A percentile compares a stretch with the other conserved stretches of the same genome.
These are phyloP conservation scores for Leptodermis oblonga DNA, from an alignment of 257 asterid species.

Conservation along the genomic window DNA sequence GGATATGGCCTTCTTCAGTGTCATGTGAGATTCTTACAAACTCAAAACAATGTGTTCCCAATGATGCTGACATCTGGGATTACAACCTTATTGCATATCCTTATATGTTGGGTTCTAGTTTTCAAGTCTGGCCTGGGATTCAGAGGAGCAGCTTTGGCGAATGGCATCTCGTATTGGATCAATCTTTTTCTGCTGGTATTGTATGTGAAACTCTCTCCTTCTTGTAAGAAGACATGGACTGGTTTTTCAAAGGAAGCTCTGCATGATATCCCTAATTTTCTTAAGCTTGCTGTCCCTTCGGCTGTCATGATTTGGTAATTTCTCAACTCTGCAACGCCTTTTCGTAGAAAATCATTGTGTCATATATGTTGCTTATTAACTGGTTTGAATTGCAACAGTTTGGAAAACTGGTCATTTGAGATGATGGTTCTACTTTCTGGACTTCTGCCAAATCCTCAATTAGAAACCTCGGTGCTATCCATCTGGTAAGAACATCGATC, in stretches of 20 bases:
- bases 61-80: conserved; percentile 75
- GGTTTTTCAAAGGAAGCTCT: conserved; percentile 70
- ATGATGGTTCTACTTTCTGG: conserved; percentile 88
- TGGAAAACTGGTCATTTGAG: conserved; percentile 86
- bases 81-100: conserved; percentile 46
- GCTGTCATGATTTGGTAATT: conserved; percentile 78
- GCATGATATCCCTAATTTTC: conserved; percentile 36
- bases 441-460: conserved; percentile 76
- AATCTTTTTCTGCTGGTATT: conserved; percentile 44
- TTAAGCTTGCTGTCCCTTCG: conserved; percentile 78
- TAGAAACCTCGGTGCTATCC: conserved; percentile 85
- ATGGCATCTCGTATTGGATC: conserved; percentile 60
- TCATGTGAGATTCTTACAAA: conserved; percentile 69
- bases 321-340: background rate
- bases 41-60: conserved; percentile 70
- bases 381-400: conserved; percentile 38
- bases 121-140: conserved; percentile 57
- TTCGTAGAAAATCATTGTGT: background rate
- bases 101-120: conserved; percentile 63
- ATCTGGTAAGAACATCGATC: conserved; percentile 41
- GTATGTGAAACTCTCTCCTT: conserved; percentile 54
- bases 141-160: conserved; percentile 74
- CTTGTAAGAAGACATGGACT: conserved; percentile 62
- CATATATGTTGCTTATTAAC: background rate
- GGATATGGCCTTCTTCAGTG: conserved; percentile 69